Conservation (phyloP, 495 filamentous ascomycete genomes). For the Xylaria palmicola region DNA sequence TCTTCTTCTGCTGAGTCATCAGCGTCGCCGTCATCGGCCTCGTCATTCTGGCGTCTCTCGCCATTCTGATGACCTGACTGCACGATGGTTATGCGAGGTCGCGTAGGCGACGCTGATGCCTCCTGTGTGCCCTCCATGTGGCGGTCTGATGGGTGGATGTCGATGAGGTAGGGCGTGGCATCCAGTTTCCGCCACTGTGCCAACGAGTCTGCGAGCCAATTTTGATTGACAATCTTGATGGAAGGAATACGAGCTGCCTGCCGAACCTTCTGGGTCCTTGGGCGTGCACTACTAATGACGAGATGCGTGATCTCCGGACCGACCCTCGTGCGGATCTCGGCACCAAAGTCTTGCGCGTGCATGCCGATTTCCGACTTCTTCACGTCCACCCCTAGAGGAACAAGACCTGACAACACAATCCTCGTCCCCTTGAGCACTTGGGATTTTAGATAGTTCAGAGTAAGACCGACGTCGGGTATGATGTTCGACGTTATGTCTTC, state of each 20-base stretch:
- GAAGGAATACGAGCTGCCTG: conserved; percentile 68
- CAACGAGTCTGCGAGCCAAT: conserved; percentile 84
- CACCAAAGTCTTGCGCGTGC: conserved; percentile 85
- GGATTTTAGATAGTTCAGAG: conserved; percentile 77
- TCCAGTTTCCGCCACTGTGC: conserved; percentile 72
- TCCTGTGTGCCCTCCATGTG: conserved; percentile 33
- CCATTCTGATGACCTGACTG: conserved; percentile 25
- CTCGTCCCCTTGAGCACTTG: conserved; percentile 65
- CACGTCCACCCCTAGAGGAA: conserved; percentile 76
- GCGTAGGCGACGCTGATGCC: conserved; percentile 33
- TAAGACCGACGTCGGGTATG: conserved; percentile 82
- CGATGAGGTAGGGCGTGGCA: conserved; percentile 71
- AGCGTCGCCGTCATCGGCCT: conserved; percentile 33
- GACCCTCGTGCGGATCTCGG: conserved; percentile 59
- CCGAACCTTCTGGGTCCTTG: conserved; percentile 85
- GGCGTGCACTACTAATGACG: conserved; percentile 54
- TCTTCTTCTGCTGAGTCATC: conserved; percentile 27
- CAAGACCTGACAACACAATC: conserved; percentile 84
- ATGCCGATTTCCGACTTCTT: conserved; percentile 74
- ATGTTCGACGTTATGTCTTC: conserved; percentile 40
- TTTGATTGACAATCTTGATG: conserved; percentile 85
- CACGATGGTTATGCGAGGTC: conserved; percentile 43
- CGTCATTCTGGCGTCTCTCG: conserved; percentile 23
- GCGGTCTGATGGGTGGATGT: conserved; percentile 62
- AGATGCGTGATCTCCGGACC: conserved; percentile 48